Conservation (phyloP, 2,329 filamentous ascomycete species). For the Alternaria alternata region DNA sequence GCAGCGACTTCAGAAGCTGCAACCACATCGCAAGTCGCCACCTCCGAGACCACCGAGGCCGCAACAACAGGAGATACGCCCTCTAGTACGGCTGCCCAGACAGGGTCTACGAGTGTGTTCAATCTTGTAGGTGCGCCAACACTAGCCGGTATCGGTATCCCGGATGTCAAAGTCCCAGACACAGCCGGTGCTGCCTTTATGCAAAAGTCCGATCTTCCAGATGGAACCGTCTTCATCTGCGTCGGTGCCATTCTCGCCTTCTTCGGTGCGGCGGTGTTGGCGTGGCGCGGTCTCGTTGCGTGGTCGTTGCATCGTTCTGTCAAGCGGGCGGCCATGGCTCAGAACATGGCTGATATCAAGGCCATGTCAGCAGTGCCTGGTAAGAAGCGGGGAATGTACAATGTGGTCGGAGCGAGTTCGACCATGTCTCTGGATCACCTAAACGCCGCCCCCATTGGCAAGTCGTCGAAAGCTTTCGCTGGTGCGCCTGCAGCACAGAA, state of each 20-base stretch:
- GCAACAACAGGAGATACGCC: slow-evolving; percentile 23
- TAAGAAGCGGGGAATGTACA: slow-evolving; percentile 52
- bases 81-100: slow-evolving; percentile 20
- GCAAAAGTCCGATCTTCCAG: slow-evolving; percentile 82
- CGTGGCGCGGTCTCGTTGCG: slow-evolving; percentile 87
- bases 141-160: slow-evolving; percentile 66
- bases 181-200: slow-evolving; percentile 89
- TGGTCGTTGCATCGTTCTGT: slow-evolving; percentile 93
- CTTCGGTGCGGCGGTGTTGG: slow-evolving; percentile 79
- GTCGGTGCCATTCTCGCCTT: slow-evolving; percentile 89
- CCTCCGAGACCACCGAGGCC: slow-evolving; percentile 16
- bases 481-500: slow-evolving; percentile 38
- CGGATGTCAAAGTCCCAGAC: slow-evolving; percentile 79
- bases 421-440: slow-evolving; percentile 65
- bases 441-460: slow-evolving; percentile 46
- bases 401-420: slow-evolving; percentile 59
- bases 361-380: slow-evolving; percentile 58
- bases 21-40: slow-evolving; percentile 28
- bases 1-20: slow-evolving; percentile 8
- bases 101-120: slow-evolving; percentile 50
- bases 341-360: slow-evolving; percentile 75
- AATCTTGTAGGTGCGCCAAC: slow-evolving; percentile 52
- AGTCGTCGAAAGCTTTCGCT: slow-evolving; percentile 41
- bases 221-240: slow-evolving; percentile 95
- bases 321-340: slow-evolving; percentile 79